Percentiles rank a stretch among this genome's conserved stretches.
phyloP scores from a whole-genome alignment of 441 rosid species.

The Oxalis stricta region DNA sequence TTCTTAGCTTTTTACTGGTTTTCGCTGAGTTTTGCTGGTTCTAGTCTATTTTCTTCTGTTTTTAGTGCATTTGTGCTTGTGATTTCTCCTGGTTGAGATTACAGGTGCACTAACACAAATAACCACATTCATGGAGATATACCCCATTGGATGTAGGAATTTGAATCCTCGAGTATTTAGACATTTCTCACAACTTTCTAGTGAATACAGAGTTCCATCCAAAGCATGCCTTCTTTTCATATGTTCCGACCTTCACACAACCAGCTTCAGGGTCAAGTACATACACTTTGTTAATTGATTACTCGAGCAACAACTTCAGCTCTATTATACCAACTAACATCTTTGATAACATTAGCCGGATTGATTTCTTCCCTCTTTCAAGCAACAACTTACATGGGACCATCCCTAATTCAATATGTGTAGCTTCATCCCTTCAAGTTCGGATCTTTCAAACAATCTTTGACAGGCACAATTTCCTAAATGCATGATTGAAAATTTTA shows the following conservation, averaged over 20 bases:
- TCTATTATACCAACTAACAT: constrained; percentile 9
- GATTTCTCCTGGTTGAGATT: too few species aligned
- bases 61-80: too few species aligned
- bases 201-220: background rate
- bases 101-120: too few species aligned
- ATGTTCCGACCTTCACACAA: constrained; percentile 8
- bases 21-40: too few species aligned
- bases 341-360: background rate
- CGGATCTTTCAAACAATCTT: constrained; percentile 13
- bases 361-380: constrained; percentile 11
- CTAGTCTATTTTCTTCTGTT: too few species aligned
- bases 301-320: constrained; percentile 12
- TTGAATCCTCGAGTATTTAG: background rate
- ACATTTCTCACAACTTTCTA: constrained; percentile 28
- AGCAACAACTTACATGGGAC: constrained; percentile 10
- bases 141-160: constrained; percentile 29
- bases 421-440: background rate
- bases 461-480: constrained; percentile 12
- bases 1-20: too few species aligned
- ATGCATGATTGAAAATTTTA: constrained; percentile 7
- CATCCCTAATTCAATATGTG: constrained; percentile 16
- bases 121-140: constrained; percentile 27
- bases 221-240: background rate
- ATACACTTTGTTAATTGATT: constrained; percentile 5
- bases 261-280: constrained; percentile 4